Percentiles rank a stretch among this genome's conserved stretches.
Evolutionary conservation across 2,329 filamentous ascomycete genomes (phyloP).

Genomic region (Thelonectria discophora): DNA sequence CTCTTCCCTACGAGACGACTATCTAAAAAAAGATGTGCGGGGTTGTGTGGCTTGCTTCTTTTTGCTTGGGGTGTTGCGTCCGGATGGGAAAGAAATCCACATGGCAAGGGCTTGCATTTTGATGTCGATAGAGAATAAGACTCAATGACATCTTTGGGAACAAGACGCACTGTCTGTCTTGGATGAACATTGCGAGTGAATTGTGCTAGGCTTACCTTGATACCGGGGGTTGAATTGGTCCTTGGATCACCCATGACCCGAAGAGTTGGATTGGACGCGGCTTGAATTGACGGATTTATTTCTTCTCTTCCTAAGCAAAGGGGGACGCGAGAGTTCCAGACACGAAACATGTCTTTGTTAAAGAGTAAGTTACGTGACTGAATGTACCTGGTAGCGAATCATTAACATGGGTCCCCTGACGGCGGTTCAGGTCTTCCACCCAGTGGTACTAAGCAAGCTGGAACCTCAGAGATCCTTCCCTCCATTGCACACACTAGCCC

Average conservation of each 20-base stretch:
- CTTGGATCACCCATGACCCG: too few species aligned
- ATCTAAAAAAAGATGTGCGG: slow-evolving; percentile 71
- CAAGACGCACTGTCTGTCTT: slow-evolving; percentile 33
- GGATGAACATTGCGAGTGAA: slow-evolving; percentile 38
- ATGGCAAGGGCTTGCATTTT: slow-evolving; percentile 55
- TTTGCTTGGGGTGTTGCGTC: slow-evolving; percentile 55
- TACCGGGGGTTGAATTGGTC: slow-evolving; percentile 9
- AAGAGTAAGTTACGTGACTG: too few species aligned
- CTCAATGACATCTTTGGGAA: slow-evolving; percentile 48
- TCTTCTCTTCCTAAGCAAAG: neutral
- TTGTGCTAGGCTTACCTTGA: slow-evolving; percentile 21
- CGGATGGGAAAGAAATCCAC: slow-evolving; percentile 56
- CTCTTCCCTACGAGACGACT: slow-evolving; percentile 96
- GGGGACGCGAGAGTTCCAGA: too few species aligned
- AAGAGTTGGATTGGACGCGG: too few species aligned
- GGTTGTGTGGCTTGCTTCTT: slow-evolving; percentile 48
- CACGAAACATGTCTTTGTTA: too few species aligned
- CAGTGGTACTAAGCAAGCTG: too few species aligned
- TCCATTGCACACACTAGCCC: too few species aligned
- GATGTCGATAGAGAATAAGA: slow-evolving; percentile 53
- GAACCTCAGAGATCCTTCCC: too few species aligned
- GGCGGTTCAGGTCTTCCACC: too few species aligned
- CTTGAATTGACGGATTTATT: neutral
- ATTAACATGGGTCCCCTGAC: too few species aligned
- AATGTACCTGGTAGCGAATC: too few species aligned